These are phyloP conservation scores for Termitomyces sp. DNA, from an alignment of 1,284 basidiomycete species.

Conservation along the genomic window DNA sequence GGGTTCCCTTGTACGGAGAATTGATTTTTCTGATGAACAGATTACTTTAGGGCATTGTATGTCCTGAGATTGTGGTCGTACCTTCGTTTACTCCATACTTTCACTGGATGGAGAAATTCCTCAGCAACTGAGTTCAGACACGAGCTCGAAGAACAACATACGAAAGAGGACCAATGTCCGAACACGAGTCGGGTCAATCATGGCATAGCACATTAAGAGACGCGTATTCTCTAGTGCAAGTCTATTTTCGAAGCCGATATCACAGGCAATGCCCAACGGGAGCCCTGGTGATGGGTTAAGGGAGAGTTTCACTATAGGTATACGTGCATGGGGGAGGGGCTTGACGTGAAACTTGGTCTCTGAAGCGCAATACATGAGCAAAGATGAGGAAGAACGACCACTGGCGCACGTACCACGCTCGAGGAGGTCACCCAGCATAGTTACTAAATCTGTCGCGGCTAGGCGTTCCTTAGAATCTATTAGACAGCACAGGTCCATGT, in stretches of 20 bases:
- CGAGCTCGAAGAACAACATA: slow-evolving; percentile 40
- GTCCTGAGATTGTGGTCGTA: slow-evolving; percentile 20
- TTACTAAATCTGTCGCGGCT: slow-evolving; percentile 86
- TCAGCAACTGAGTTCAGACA: slow-evolving; percentile 1
- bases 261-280: slow-evolving; percentile 90
- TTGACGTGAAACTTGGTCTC: slow-evolving; percentile 99
- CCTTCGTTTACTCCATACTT: slow-evolving; percentile 98
- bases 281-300: slow-evolving; percentile 87
- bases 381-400: neutral
- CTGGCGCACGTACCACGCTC: slow-evolving; percentile 69
- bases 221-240: slow-evolving; percentile 96
- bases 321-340: slow-evolving; percentile 92
- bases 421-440: slow-evolving; percentile 89
- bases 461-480: slow-evolving; percentile 79
- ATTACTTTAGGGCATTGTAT: slow-evolving; percentile 2
- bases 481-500: slow-evolving; percentile 98
- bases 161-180: slow-evolving; percentile 93
- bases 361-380: slow-evolving; percentile 24
- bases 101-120: slow-evolving; percentile 54
- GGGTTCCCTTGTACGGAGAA: slow-evolving; percentile 93
- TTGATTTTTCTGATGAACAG: slow-evolving; percentile 79
- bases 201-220: slow-evolving; percentile 94
- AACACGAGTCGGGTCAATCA: slow-evolving; percentile 92
- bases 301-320: slow-evolving; percentile 97
- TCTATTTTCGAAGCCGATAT: slow-evolving; percentile 98